Percentiles rank a stretch among this genome's conserved stretches.
These are phyloP conservation scores for Fusarium sarcochroum DNA, from an alignment of 2,329 filamentous ascomycete species.

Conservation along the genomic window DNA sequence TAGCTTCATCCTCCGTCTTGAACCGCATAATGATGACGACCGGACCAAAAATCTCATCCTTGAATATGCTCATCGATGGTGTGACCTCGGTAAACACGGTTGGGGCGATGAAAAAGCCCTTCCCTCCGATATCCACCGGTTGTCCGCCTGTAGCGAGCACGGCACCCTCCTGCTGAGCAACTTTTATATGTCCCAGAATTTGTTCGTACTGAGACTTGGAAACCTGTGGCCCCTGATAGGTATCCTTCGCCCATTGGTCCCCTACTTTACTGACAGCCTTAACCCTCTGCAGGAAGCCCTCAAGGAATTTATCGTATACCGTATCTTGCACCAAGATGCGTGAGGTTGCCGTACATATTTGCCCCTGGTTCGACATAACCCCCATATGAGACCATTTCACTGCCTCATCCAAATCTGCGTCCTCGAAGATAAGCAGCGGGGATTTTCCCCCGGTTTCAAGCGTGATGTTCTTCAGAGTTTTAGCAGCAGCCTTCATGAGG, in stretches of 20 bases:
- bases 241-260: conserved; percentile 56
- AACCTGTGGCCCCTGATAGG: conserved; percentile 60
- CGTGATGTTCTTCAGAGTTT: conserved; percentile 76
- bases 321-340: conserved; percentile 55
- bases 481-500: conserved; percentile 73
- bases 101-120: conserved; percentile 89
- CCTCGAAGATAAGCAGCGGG: conserved; percentile 74
- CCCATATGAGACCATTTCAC: conserved; percentile 71
- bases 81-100: conserved; percentile 63
- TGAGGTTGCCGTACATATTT: conserved; percentile 73
- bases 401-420: conserved; percentile 75
- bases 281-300: conserved; percentile 80
- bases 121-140: conserved; percentile 57
- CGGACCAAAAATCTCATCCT: conserved; percentile 56
- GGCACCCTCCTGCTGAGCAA: conserved; percentile 53
- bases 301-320: conserved; percentile 76
- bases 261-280: conserved; percentile 58
- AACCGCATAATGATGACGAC: conserved; percentile 52
- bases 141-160: conserved; percentile 54
- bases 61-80: conserved; percentile 52
- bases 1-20: conserved; percentile 53
- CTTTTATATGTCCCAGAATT: conserved; percentile 73
- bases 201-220: conserved; percentile 76
- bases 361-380: conserved; percentile 67
- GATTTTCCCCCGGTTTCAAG: conserved; percentile 81